These are phyloP conservation scores for Coriaria nepalensis DNA, from an alignment of 306 rosid genomes.

Conservation along the genomic window DNA sequence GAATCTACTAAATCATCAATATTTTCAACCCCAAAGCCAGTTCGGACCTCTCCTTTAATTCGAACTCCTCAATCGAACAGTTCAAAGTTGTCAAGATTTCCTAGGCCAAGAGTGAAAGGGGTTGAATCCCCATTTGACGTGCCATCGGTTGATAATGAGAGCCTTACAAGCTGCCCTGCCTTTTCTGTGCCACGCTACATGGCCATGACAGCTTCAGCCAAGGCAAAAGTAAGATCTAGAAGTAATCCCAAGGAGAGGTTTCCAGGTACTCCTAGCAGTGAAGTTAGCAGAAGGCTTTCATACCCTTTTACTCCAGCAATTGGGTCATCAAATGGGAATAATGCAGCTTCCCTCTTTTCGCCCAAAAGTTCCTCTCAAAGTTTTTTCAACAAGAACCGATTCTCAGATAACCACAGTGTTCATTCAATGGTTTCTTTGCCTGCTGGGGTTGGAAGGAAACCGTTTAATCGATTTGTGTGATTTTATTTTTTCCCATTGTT, in stretches of 20 bases:
- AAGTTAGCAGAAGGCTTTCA: conserved; percentile 62
- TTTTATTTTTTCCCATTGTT: conserved; percentile 21
- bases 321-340: conserved; percentile 73
- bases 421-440: conserved; percentile 84
- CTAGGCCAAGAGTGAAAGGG: conserved; percentile 40
- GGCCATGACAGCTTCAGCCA: conserved; percentile 69
- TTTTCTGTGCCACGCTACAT: conserved; percentile 87
- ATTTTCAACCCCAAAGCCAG: conserved; percentile 25
- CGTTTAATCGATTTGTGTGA: conserved; percentile 99
- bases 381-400: conserved; percentile 38
- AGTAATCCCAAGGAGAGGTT: conserved; percentile 72
- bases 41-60: conserved; percentile 32
- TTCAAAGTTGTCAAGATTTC: conserved; percentile 28
- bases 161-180: conserved; percentile 91
- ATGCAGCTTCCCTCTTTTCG: conserved; percentile 38
- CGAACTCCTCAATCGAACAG: conserved; percentile 44
- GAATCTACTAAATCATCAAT: conserved; percentile 65
- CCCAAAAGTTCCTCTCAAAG: conserved; percentile 43
- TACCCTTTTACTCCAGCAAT: conserved; percentile 68
- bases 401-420: conserved; percentile 59
- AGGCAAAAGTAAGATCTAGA: conserved; percentile 51
- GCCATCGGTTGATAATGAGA: conserved; percentile 58
- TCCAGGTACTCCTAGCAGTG: conserved; percentile 57
- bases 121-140: conserved; percentile 46
- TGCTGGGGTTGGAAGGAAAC: conserved; percentile 70